Evolutionary conservation across 176 grass and related monocot species (phyloP).

Genomic region (Urochloa ruziziensis): DNA sequence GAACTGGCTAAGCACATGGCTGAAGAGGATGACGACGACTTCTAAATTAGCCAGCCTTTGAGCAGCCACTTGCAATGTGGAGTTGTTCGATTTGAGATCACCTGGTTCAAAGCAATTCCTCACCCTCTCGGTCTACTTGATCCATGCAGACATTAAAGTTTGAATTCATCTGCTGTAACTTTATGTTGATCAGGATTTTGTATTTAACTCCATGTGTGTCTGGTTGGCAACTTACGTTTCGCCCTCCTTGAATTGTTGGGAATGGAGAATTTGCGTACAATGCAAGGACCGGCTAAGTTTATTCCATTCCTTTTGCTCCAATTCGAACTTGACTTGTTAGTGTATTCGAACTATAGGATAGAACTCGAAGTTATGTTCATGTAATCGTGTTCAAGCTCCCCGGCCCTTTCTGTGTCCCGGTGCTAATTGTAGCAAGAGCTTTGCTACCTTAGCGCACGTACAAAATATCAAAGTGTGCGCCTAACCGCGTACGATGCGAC

Average conservation of each 20-base stretch:
- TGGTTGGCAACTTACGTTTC: not conserved
- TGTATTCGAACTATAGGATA: too few relatives aligned
- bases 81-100: not conserved
- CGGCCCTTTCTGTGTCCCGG: too few relatives aligned
- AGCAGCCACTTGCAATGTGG: not conserved
- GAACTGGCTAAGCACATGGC: slow-evolving; percentile 87
- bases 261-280: not conserved
- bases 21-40: slow-evolving; percentile 88
- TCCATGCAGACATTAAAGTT: not conserved
- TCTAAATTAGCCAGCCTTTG: slow-evolving; percentile 31
- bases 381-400: too few relatives aligned
- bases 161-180: not conserved
- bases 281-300: not conserved
- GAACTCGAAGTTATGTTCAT: too few relatives aligned
- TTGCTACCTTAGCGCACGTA: too few relatives aligned
- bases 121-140: not conserved
- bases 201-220: not conserved
- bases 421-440: too few relatives aligned
- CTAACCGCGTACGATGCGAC: too few relatives aligned
- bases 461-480: too few relatives aligned
- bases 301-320: not conserved
- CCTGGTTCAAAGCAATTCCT: not conserved
- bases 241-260: not conserved
- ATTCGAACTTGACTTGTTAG: not conserved
- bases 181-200: slow-evolving; percentile 28